These are phyloP conservation scores for Botrytis fragariae DNA, from an alignment of 2,329 filamentous ascomycete genomes.

Conservation along the genomic window DNA sequence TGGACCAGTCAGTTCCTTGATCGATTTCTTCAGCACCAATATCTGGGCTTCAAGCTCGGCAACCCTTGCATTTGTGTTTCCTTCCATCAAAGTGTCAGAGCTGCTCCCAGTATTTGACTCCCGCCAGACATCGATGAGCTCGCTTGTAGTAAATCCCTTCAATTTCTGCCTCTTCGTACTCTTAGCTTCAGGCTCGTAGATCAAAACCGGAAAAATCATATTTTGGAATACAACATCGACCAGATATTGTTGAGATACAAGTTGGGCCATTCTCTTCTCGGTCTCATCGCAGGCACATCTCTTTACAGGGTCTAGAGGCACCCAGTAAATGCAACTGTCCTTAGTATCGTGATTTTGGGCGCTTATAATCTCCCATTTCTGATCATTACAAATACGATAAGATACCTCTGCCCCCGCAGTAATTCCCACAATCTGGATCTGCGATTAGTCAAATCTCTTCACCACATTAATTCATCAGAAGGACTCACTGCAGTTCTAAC, in stretches of 20 bases:
- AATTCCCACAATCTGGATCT: neutral
- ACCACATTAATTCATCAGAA: too few species aligned
- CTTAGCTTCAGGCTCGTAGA: neutral
- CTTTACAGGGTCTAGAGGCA: neutral
- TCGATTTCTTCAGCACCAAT: neutral
- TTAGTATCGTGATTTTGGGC: rapidly evolving
- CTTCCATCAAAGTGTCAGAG: neutral
- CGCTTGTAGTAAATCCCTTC: neutral
- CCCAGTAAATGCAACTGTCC: rapidly evolving
- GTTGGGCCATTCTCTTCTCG: neutral
- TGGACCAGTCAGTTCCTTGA: neutral
- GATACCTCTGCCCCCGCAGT: neutral
- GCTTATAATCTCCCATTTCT: neutral
- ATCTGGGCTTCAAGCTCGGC: neutral
- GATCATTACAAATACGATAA: neutral
- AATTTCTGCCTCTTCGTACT: neutral
- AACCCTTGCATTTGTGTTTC: neutral
- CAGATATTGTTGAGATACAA: neutral
- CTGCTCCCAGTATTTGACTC: neutral
- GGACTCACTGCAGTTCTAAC: neutral
- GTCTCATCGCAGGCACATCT: neutral
- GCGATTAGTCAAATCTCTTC: neutral
- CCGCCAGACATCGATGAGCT: neutral
- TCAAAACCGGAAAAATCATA: neutral
- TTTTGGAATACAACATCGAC: neutral